Conservation (phyloP, 257 asterid species). For the Solanum boliviense region DNA sequence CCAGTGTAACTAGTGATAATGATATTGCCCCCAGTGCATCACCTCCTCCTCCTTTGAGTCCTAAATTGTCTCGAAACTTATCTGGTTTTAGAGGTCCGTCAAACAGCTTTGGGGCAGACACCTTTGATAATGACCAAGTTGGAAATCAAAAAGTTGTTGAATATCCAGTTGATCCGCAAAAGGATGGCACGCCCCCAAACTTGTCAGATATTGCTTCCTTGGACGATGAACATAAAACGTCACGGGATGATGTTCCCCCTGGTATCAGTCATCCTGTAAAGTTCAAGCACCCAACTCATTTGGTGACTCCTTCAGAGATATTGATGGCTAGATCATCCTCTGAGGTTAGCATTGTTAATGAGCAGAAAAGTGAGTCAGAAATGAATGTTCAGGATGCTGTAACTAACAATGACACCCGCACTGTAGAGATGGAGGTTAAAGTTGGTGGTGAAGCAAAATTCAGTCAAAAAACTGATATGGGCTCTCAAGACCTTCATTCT, state of each 20-base stretch:
- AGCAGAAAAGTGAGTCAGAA: constrained; percentile 50
- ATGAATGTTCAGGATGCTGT: constrained; percentile 53
- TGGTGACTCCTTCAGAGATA: constrained; percentile 93
- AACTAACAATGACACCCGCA: constrained; percentile 44
- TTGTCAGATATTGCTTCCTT: constrained; percentile 49
- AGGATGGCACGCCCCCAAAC: constrained; percentile 37
- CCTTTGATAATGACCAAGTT: constrained; percentile 27
- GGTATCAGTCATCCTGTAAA: constrained; percentile 44
- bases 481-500: constrained; percentile 38
- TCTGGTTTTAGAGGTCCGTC: constrained; percentile 62
- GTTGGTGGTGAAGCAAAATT: constrained; percentile 63
- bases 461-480: constrained; percentile 40
- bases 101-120: constrained; percentile 47
- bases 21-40: constrained; percentile 47
- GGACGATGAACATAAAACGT: constrained; percentile 39
- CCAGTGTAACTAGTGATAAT: constrained; percentile 23
- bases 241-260: constrained; percentile 50
- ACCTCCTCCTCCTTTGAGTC: constrained; percentile 62
- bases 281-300: constrained; percentile 95
- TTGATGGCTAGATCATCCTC: constrained; percentile 75
- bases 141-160: constrained; percentile 47
- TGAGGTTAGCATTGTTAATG: constrained; percentile 44
- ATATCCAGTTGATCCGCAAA: constrained; percentile 64
- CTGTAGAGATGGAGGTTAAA: constrained; percentile 64
- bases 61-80: constrained; percentile 51